Base-by-base conservation (phyloP, 2,329 filamentous ascomycete genomes). In the Hymenoscyphus infarciens region DNA sequence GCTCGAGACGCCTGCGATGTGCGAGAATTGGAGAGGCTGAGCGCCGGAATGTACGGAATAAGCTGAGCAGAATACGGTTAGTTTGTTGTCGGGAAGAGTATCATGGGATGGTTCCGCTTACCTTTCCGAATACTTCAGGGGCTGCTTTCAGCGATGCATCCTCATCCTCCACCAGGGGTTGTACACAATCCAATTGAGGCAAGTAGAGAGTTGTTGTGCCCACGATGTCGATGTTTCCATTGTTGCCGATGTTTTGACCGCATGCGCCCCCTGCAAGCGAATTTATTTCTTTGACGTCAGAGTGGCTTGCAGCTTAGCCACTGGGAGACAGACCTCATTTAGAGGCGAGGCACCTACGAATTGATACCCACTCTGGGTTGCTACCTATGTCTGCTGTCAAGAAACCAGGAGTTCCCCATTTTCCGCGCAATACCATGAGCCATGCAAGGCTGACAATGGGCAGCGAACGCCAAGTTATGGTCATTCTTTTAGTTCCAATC, bases 31-130 rank as follows among this genome's bases (percentile, higher is more conserved):
- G 42, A 52, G 42, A 49, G 57, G 57, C 57, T 59, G 57, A 59
- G 31, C 25, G 31, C 57, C 57, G 57, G 57, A 59, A 59, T 59
- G 57, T 52, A 59, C 57, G 57, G 57, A 35, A 56, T 22, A 33
- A 35, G 29, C 54, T 56, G 19, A 13, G 19, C 19, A 52, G 45
- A 25, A 22, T 15, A 45, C 19, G 45, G n/a, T 52, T 11, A 52
- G 45, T 52, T 52, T 52, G 45, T n/a, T 10, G 45, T 25, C 45
- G 22, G 19, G 42, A 52, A 38, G 35, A 38, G 16, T 38, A 38
- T 38, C 13, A 52, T 52, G 45, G n/a, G 11, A 52, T 5, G 19
- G 45, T 22, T 52, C 45, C 45, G 25, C 45, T 22, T 52, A 52
- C 45, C 3, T 22, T 52, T 52, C 19, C 45, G 39, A 52, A 49